phyloP scores from a whole-genome alignment of 179 eudicot species.

The Beta corolliflora region DNA sequence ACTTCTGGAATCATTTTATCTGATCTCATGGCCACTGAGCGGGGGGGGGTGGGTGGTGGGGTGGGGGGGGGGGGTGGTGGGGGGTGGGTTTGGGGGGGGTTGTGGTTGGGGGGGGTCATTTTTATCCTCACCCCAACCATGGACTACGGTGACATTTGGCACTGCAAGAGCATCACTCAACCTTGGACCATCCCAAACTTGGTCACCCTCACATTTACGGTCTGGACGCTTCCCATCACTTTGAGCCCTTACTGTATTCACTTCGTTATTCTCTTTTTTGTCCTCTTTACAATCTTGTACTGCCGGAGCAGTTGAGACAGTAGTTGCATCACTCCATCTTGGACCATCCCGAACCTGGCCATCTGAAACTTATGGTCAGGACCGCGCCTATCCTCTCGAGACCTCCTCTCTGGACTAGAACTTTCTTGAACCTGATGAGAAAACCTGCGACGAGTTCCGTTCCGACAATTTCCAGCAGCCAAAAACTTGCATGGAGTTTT shows the following conservation, averaged over 20 bases:
- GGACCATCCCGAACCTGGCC: conserved; percentile 31
- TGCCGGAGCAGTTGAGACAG: conserved; percentile 1
- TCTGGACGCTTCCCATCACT: conserved; percentile 19
- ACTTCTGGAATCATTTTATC: too few relatives aligned
- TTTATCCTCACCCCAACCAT: neutral
- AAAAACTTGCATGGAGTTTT: conserved; percentile 59
- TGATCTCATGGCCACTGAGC: too few relatives aligned
- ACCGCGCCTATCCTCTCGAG: conserved; percentile 31
- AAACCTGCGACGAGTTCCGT: conserved; percentile 62
- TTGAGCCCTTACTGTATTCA: conserved; percentile 27
- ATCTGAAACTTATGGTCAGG: conserved; percentile 26
- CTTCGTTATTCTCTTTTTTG: conserved; percentile 7
- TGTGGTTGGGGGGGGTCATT: too few relatives aligned
- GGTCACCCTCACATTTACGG: conserved; percentile 28
- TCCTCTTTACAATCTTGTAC: conserved; percentile 15
- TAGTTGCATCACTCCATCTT: conserved; percentile 25
- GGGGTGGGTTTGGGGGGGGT: too few relatives aligned
- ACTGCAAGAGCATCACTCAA: conserved; percentile 31
- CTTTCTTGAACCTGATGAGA: conserved; percentile 50
- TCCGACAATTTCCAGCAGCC: conserved; percentile 65
- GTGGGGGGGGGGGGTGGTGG: too few relatives aligned
- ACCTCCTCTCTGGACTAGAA: conserved; percentile 32
- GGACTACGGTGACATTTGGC: neutral
- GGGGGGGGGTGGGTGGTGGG: too few relatives aligned
- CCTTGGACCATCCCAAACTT: conserved; percentile 35